Conservation (phyloP, 495 filamentous ascomycete species). For the Neurospora cerealis region DNA sequence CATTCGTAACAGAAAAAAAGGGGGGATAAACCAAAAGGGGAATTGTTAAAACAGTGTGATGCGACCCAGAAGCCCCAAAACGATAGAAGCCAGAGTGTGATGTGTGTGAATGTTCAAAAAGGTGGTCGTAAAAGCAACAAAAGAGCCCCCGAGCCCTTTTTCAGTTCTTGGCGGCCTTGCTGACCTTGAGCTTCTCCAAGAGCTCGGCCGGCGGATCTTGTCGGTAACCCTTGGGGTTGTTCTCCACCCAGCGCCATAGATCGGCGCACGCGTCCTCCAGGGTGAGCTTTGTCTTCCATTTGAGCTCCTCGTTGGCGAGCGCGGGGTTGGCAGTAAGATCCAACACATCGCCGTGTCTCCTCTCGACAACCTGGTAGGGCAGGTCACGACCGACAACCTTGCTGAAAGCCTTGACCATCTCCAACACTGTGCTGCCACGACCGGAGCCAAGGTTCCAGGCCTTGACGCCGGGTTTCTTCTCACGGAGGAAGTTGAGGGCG, state of each 20-base stretch:
- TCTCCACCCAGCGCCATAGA: conserved; percentile 89
- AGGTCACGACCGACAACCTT: conserved; percentile 74
- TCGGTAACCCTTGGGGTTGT: conserved; percentile 91
- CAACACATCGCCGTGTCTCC: conserved; percentile 82
- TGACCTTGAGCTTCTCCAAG: conserved; percentile 55
- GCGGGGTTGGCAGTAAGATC: conserved; percentile 89
- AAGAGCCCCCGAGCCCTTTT: not conserved
- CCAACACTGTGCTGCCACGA: conserved; percentile 86
- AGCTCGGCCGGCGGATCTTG: conserved; percentile 82
- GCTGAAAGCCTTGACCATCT: conserved; percentile 94
- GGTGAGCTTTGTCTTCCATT: conserved; percentile 84
- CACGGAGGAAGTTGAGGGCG: conserved; percentile 84
- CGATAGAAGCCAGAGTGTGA: not conserved
- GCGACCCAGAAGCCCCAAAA: not conserved
- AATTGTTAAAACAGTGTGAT: not conserved
- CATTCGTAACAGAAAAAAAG: not conserved
- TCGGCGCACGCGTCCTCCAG: conserved; percentile 90
- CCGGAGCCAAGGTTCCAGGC: conserved; percentile 99
- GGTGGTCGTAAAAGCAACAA: not conserved
- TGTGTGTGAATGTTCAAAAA: not conserved
- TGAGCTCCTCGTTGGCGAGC: conserved; percentile 76
- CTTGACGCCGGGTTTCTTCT: conserved; percentile 80
- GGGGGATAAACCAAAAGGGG: not conserved
- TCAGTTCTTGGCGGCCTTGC: conserved; percentile 11
- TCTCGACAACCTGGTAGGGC: conserved; percentile 74